Base-by-base conservation (phyloP, 148 eudicot species). In the Camellia lanceoleosa region DNA sequence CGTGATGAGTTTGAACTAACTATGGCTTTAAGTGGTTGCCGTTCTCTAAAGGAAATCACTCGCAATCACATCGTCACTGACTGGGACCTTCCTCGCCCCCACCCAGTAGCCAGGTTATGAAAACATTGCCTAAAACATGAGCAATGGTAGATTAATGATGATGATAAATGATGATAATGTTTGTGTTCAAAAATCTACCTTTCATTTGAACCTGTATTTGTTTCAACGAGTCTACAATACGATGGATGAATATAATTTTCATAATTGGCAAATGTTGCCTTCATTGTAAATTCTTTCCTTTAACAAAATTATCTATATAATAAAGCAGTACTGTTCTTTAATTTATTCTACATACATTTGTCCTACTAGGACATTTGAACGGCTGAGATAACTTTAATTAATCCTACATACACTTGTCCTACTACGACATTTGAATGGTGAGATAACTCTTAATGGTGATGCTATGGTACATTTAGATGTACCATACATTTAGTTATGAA, bases 21-120 rank as follows among this genome's bases (percentile, higher is more conserved):
- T 1, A 95, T 95, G 99, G 97, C 99, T 19, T 87, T 95, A 58
- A 95, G 93, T 72, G 99, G 99, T 6, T 95, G 99, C 65, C 89
- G 91, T 8, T 89, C 99, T 1, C 84, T 93, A 15, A 87, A 78
- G 6, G 97, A 95, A 80, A 93, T 95, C 82, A 90, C 93, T 8
- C 99, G 99, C 18, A 66, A 87, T 73, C 97, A 92, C 83, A 87
- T 95, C 76, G 70, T 77, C 20, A 78, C 98, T n/a, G 98, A 94
- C 14, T 94, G 98, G 99, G 99, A 94, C 62, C 82, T 68, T 65
- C 93, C 97, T 73, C 86, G 68, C 55, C 70, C 88, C 66, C 87
- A 73, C n/a, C 72, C 82, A 4, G 73, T 77, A 4, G 88, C 97
- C 63, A 87, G 90, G 88, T 83, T 91, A 68, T 93, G 82, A 84